These are phyloP conservation scores for Penicillium cataractarum DNA, from an alignment of 495 filamentous ascomycete species.

Conservation along the genomic window DNA sequence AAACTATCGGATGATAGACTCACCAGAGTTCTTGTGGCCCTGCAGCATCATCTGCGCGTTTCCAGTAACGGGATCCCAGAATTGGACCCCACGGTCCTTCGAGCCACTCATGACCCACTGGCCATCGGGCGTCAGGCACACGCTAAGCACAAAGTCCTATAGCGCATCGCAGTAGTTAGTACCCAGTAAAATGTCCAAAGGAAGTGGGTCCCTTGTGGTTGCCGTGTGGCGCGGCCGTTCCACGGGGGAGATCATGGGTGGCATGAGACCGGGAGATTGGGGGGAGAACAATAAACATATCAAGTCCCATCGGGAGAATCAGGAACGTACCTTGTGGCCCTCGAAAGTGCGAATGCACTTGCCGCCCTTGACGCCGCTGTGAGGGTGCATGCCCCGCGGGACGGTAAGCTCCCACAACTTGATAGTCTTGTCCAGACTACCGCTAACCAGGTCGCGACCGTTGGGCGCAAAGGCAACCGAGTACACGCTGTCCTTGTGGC, in stretches of 20 bases:
- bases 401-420: slow-evolving; percentile 90
- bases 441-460: slow-evolving; percentile 83
- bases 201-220: not conserved
- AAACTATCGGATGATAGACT: slow-evolving; percentile 25
- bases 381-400: slow-evolving; percentile 63
- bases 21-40: slow-evolving; percentile 87
- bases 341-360: slow-evolving; percentile 88
- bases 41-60: slow-evolving; percentile 91
- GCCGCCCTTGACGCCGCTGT: slow-evolving; percentile 69
- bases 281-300: not conserved
- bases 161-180: slow-evolving; percentile 5
- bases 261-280: not conserved
- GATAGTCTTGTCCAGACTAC: slow-evolving; percentile 91
- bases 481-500: slow-evolving; percentile 92
- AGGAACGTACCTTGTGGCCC: slow-evolving; percentile 75
- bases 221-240: slow-evolving; percentile 3
- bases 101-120: slow-evolving; percentile 91
- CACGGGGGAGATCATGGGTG: slow-evolving; percentile 2
- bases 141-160: slow-evolving; percentile 88
- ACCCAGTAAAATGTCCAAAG: not conserved
- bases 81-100: slow-evolving; percentile 89
- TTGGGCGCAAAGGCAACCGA: slow-evolving; percentile 89
- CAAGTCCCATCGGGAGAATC: not conserved
- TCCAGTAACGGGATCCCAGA: slow-evolving; percentile 88
- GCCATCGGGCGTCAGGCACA: slow-evolving; percentile 84